Evolutionary conservation across 2,329 filamentous ascomycete species (phyloP).

Genomic region (Penicillium decumbens): DNA sequence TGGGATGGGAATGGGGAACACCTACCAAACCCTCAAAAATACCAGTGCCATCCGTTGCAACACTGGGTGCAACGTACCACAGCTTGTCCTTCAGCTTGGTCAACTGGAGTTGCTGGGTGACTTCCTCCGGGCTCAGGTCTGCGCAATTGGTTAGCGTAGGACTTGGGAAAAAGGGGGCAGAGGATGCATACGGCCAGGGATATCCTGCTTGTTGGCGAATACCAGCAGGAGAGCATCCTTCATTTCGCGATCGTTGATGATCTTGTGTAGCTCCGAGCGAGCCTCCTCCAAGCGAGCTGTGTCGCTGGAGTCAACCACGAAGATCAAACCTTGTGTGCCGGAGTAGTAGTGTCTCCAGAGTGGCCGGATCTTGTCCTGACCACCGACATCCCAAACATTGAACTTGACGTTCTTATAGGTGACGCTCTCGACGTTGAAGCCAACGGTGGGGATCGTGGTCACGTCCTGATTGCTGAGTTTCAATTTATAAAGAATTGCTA

Average conservation of each 20-base stretch:
- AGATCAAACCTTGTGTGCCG: slow-evolving; percentile 95
- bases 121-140: slow-evolving; percentile 76
- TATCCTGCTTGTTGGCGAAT: slow-evolving; percentile 99
- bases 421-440: slow-evolving; percentile 98
- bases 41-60: slow-evolving; percentile 75
- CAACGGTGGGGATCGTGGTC: slow-evolving; percentile 96
- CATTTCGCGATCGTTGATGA: slow-evolving; percentile 97
- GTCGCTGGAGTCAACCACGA: slow-evolving; percentile 96
- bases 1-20: slow-evolving; percentile 7
- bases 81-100: slow-evolving; percentile 75
- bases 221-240: slow-evolving; percentile 90
- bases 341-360: slow-evolving; percentile 97
- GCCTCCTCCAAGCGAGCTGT: slow-evolving; percentile 88
- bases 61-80: slow-evolving; percentile 80
- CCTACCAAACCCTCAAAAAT: slow-evolving; percentile 71
- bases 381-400: slow-evolving; percentile 98
- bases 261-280: slow-evolving; percentile 86
- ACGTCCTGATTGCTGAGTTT: slow-evolving; percentile 92
- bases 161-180: not conserved
- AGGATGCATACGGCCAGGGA: slow-evolving; percentile 63
- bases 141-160: slow-evolving; percentile 15
- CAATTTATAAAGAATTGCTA: slow-evolving; percentile 92
- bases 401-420: slow-evolving; percentile 99
- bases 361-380: slow-evolving; percentile 97
- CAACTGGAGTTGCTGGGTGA: slow-evolving; percentile 72